Evolutionary conservation across 305 asterid species (phyloP).

Genomic region (Solanum aculeatissimum): DNA sequence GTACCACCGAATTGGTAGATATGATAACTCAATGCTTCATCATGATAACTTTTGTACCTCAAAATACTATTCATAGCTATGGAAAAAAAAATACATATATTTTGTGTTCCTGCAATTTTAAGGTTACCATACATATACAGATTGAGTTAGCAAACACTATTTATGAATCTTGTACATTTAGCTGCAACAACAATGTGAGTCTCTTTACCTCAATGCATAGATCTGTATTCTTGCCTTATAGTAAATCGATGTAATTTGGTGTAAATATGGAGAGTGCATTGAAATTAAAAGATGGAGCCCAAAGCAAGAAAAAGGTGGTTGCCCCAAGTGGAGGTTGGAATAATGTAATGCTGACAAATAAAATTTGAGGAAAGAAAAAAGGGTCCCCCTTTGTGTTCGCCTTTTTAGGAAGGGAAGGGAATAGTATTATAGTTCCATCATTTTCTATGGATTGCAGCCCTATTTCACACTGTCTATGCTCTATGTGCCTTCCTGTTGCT

Average conservation of each 20-base stretch:
- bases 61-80: background rate
- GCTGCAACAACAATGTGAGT: no score
- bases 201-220: no score
- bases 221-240: no score
- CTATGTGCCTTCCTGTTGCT: background rate
- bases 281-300: background rate
- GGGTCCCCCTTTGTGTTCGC: conserved; percentile 1
- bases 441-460: conserved; percentile 16
- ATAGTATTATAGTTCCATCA: conserved; percentile 4
- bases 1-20: conserved; percentile 25
- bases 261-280: background rate
- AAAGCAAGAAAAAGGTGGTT: conserved; percentile 15
- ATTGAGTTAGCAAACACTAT: background rate
- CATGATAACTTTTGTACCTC: conserved; percentile 5
- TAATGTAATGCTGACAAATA: conserved; percentile 23
- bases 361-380: background rate
- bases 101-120: background rate
- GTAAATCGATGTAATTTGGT: background rate
- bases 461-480: background rate
- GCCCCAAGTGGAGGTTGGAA: conserved; percentile 16
- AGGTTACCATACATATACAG: background rate
- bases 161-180: background rate
- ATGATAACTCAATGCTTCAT: conserved; percentile 21
- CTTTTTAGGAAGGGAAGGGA: conserved; percentile 11
- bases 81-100: background rate